phyloP scores from a whole-genome alignment of 2,329 filamentous ascomycete genomes.

The Penicillium sclerotiorum region DNA sequence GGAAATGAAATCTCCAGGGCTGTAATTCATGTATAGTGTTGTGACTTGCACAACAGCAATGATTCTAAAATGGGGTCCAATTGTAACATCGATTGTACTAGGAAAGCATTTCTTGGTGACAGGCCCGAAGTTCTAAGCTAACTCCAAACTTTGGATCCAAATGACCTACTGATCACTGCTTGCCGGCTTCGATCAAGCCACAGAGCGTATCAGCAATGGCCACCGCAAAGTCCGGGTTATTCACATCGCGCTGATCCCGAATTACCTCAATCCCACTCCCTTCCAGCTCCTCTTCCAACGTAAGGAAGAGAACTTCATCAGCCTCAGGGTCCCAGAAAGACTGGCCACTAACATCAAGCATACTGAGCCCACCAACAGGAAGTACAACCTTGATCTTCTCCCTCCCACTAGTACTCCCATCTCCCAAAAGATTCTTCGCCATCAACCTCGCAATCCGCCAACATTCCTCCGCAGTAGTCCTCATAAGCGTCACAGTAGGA shows the following conservation, averaged over 20 bases:
- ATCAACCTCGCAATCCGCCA: slow-evolving; percentile 59
- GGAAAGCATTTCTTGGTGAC: too few relatives aligned
- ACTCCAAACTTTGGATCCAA: too few relatives aligned
- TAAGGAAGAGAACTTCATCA: slow-evolving; percentile 51
- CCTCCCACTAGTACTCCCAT: slow-evolving; percentile 44
- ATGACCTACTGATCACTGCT: too few relatives aligned
- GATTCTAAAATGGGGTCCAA: too few relatives aligned
- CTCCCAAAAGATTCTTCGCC: slow-evolving; percentile 53
- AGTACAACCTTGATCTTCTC: slow-evolving; percentile 52
- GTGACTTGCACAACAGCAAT: too few relatives aligned
- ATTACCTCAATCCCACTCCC: slow-evolving; percentile 54
- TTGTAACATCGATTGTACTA: too few relatives aligned
- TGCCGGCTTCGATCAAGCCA: slow-evolving; percentile 17
- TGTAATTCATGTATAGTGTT: too few relatives aligned
- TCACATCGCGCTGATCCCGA: slow-evolving; percentile 46
- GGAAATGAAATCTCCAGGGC: too few relatives aligned
- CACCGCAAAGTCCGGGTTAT: slow-evolving; percentile 34
- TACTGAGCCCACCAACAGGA: slow-evolving; percentile 63
- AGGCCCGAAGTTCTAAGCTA: too few relatives aligned
- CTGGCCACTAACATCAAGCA: slow-evolving; percentile 57
- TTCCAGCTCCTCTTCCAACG: slow-evolving; percentile 53
- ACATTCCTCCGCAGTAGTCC: slow-evolving; percentile 63
- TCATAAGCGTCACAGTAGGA: slow-evolving; percentile 66
- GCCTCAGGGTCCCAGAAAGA: slow-evolving; percentile 57
- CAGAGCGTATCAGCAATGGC: slow-evolving; percentile 26